Evolutionary conservation across 2,329 filamentous ascomycete species (phyloP), one percentile per base, ranked within the genome.

Genomic region (Macroventuria anomochaeta): DNA sequence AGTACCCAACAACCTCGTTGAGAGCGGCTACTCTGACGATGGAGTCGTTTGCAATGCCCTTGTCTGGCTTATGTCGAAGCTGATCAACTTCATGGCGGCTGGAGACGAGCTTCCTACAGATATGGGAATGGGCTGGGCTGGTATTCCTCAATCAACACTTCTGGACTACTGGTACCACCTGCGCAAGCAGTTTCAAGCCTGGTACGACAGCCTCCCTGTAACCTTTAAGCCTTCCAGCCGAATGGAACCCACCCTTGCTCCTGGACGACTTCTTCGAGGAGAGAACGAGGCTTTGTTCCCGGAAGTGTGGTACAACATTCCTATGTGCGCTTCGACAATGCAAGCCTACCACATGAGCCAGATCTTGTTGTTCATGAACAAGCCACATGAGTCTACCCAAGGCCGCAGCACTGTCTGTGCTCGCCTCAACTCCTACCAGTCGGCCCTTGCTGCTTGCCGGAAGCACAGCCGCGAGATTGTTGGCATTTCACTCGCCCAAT

Each of bases 241-340:
- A 36, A 73, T 83, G 18, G 76, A 79, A 13, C 75, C 74, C 11
- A 55, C 63, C 8, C 66, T 64, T 8, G 61, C 62, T 3, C 64
- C 69, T 15, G 57, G 58, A 11, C 59, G 61, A 32, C 55, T 68
- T 13, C 41, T 64, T 1, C 59, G 61, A 28, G 61, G 59, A 46
- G 68, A 60, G 0, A 73, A 66, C 18, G 75, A 77, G 54, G 40
- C 67, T 68, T 38, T 76, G 76, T 51, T 83, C 81, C 68, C 78
- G 72, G 83, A 87, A 64, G 79, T 86, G 11, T 88, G 86, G 85
- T 87, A 86, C 68, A 80, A 81, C 46, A 77, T 84, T 0, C 80
- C 85, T 0, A 82, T 88, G 78, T 88, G 85, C 70, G 85, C 83
- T 0, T 85, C 85, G 2, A 84, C 85, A 1, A 88, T 88, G 80